These are phyloP conservation scores for Dactylis glomerata DNA, from an alignment of 176 grass and related monocot species.

Conservation along the genomic window DNA sequence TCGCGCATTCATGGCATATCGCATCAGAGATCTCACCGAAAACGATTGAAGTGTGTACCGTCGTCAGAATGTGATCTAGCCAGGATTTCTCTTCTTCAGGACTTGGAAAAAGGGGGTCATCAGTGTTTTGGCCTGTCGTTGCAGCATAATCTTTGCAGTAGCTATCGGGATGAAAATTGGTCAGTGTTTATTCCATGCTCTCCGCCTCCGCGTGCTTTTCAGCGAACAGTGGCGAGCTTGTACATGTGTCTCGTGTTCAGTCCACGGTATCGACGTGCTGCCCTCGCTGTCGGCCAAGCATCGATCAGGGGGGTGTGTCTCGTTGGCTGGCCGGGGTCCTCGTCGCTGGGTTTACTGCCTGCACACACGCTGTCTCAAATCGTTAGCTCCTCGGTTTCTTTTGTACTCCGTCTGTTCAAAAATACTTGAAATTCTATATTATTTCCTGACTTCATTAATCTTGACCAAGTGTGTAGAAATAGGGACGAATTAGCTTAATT, in stretches of 20 bases:
- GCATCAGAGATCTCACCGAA: conserved; percentile 2
- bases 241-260: no score
- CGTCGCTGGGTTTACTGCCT: neutral
- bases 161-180: neutral
- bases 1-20: conserved; percentile 23
- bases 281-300: neutral
- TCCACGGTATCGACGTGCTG: no score
- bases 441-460: no score
- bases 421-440: no score
- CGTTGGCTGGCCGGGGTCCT: neutral
- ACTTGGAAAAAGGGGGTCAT: neutral
- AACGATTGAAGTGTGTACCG: conserved; percentile 23
- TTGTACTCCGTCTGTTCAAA: no score
- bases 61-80: neutral
- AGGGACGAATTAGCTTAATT: no score
- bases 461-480: no score
- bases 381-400: neutral
- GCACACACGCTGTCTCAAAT: neutral
- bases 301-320: neutral
- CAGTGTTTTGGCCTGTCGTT: neutral
- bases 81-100: neutral
- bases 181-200: neutral
- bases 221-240: neutral
- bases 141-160: neutral
- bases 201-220: neutral